Percentiles rank a stretch among this genome's conserved stretches.
These are phyloP conservation scores for Trypanosoma theileri DNA, from an alignment of 208 protist species.

Conservation along the genomic window DNA sequence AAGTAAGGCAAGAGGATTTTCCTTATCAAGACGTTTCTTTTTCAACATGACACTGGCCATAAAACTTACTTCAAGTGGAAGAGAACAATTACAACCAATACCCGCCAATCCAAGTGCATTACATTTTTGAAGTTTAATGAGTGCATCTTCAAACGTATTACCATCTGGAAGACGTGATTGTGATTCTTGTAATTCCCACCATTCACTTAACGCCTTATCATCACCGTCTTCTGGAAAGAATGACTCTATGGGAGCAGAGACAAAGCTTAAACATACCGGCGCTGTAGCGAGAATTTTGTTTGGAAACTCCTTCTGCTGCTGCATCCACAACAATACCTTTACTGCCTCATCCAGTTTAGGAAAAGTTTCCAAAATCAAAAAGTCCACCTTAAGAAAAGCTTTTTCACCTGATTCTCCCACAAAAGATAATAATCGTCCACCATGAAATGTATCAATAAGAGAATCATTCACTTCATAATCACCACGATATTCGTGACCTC, in stretches of 20 bases:
- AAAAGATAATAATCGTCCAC: slow-evolving; percentile 13
- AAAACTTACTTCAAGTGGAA: slow-evolving; percentile 21
- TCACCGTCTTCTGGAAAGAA: background rate
- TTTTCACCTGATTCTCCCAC: slow-evolving; percentile 5
- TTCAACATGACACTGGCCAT: slow-evolving; percentile 13
- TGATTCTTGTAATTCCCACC: slow-evolving; percentile 13
- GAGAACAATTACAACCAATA: slow-evolving; percentile 21
- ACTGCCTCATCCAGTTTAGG: slow-evolving; percentile 20
- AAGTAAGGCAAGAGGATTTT: slow-evolving; percentile 15
- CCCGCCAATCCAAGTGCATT: background rate
- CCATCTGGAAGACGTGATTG: slow-evolving; percentile 15
- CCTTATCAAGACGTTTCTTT: slow-evolving; percentile 13
- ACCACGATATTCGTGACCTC: slow-evolving; percentile 18
- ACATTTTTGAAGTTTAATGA: background rate
- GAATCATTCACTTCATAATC: slow-evolving; percentile 20
- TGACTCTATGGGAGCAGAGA: background rate
- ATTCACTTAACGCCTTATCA: slow-evolving; percentile 11
- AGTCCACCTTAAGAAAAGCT: slow-evolving; percentile 17
- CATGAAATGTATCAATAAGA: slow-evolving; percentile 20
- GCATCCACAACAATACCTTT: slow-evolving; percentile 14
- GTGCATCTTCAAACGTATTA: slow-evolving; percentile 14
- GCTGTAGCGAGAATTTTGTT: background rate
- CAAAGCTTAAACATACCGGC: slow-evolving; percentile 25
- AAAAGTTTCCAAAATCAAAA: slow-evolving; percentile 26
- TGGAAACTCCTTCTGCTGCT: slow-evolving; percentile 6